These are phyloP conservation scores for Erythrobasidium hasegawianum DNA, from an alignment of 1,284 basidiomycete species.

Conservation along the genomic window DNA sequence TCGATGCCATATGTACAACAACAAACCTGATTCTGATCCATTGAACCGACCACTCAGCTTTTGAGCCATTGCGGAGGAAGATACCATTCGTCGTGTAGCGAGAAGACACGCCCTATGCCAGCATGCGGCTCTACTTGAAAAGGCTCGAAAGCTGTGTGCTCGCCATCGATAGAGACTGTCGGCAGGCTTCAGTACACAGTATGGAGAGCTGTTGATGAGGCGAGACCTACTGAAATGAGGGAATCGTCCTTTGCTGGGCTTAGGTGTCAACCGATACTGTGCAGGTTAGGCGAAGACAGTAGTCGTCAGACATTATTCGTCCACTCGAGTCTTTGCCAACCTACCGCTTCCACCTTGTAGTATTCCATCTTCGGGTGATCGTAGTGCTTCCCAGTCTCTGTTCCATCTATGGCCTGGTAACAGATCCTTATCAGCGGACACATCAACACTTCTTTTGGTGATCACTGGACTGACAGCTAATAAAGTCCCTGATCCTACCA, in stretches of 20 bases:
- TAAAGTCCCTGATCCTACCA: constrained; percentile 2
- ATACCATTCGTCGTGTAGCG: constrained; percentile 26
- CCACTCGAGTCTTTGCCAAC: constrained; percentile 55
- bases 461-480: constrained; percentile 14
- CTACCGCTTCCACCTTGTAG: constrained; percentile 55
- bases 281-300: constrained; percentile 5
- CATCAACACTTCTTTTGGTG: constrained; percentile 39
- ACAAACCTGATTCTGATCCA: no score
- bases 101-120: constrained; percentile 53
- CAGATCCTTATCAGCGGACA: background rate
- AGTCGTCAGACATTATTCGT: no score
- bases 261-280: constrained; percentile 57
- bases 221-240: constrained; percentile 47
- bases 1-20: no score
- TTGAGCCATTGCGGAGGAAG: constrained; percentile 23
- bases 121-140: constrained; percentile 79
- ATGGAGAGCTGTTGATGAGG: background rate
- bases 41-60: no score
- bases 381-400: constrained; percentile 63
- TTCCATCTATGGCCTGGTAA: constrained; percentile 62
- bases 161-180: constrained; percentile 66
- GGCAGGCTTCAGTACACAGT: background rate
- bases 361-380: constrained; percentile 48
- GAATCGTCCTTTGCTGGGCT: constrained; percentile 51
- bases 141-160: constrained; percentile 70